Conservation (phyloP, 2,329 filamentous ascomycete species). For the Alternaria sp. region DNA sequence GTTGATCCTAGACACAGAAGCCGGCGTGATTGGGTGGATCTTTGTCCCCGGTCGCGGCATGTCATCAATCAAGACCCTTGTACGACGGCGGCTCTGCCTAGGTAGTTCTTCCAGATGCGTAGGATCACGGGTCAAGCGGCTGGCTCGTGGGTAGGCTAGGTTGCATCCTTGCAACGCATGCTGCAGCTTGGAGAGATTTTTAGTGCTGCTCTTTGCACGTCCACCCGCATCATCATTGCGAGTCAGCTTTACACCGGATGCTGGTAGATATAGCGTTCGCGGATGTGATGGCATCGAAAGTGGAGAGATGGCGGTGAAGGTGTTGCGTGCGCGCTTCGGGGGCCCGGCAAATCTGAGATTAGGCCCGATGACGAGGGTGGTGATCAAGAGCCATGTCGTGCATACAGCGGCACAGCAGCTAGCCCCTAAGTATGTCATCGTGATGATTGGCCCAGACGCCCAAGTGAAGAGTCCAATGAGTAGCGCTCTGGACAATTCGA, state of each 20-base stretch:
- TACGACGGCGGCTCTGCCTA: constrained; percentile 6
- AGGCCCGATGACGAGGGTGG: constrained; percentile 14
- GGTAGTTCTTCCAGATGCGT: neutral
- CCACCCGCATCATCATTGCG: neutral
- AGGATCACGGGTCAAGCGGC: constrained; percentile 8
- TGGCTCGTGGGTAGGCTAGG: constrained; percentile 5
- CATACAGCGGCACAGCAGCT: constrained; percentile 12
- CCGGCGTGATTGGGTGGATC: constrained; percentile 6
- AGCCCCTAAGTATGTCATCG: neutral
- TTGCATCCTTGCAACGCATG: neutral
- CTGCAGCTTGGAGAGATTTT: neutral
- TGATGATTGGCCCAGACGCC: neutral
- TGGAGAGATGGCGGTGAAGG: constrained; percentile 30
- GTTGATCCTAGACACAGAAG: constrained; percentile 1
- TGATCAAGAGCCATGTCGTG: constrained; percentile 18
- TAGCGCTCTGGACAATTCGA: neutral
- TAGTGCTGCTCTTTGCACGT: neutral
- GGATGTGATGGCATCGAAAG: neutral
- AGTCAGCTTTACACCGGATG: constrained; percentile 5
- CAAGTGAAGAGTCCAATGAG: neutral
- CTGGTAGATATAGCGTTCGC: constrained; percentile 5
- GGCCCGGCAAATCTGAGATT: constrained; percentile 19
- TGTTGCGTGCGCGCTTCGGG: constrained; percentile 22
- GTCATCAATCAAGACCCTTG: constrained; percentile 9
- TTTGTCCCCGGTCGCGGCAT: constrained; percentile 1